phyloP scores from a whole-genome alignment of 495 filamentous ascomycete genomes.

The Neurospora tetraspora region DNA sequence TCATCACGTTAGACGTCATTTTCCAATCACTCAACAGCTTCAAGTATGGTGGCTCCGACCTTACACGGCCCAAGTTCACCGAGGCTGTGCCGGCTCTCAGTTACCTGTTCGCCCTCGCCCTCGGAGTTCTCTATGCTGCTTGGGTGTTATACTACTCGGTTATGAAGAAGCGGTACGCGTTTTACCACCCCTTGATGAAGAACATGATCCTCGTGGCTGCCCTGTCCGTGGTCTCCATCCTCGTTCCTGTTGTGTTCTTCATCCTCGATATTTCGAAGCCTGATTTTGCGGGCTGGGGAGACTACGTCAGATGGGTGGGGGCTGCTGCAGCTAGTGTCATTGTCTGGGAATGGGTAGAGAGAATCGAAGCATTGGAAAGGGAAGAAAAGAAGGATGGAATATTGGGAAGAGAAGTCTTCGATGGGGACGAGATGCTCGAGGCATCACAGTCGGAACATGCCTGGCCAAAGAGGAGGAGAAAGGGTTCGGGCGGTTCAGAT shows the following conservation, averaged over 20 bases:
- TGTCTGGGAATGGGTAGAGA: conserved; percentile 98
- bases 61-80: conserved; percentile 60
- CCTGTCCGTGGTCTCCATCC: conserved; percentile 65
- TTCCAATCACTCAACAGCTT: conserved; percentile 89
- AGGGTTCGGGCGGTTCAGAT: conserved; percentile 18
- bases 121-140: conserved; percentile 83
- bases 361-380: conserved; percentile 92
- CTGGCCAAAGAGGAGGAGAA: conserved; percentile 27
- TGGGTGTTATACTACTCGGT: conserved; percentile 95
- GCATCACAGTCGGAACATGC: conserved; percentile 43
- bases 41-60: conserved; percentile 40
- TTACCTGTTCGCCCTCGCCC: conserved; percentile 85
- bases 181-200: conserved; percentile 85
- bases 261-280: conserved; percentile 85
- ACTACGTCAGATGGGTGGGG: conserved; percentile 95
- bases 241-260: conserved; percentile 93
- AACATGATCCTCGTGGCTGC: conserved; percentile 82
- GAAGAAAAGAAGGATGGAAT: conserved; percentile 96
- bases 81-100: conserved; percentile 87
- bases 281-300: conserved; percentile 87
- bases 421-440: conserved; percentile 93
- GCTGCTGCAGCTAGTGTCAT: conserved; percentile 93
- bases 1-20: conserved; percentile 81
- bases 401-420: conserved; percentile 86
- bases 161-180: conserved; percentile 86